Percentiles rank a stretch among this genome's conserved stretches.
Evolutionary conservation across 1,284 basidiomycete species (phyloP).

Genomic region (Chalciporus sp.): DNA sequence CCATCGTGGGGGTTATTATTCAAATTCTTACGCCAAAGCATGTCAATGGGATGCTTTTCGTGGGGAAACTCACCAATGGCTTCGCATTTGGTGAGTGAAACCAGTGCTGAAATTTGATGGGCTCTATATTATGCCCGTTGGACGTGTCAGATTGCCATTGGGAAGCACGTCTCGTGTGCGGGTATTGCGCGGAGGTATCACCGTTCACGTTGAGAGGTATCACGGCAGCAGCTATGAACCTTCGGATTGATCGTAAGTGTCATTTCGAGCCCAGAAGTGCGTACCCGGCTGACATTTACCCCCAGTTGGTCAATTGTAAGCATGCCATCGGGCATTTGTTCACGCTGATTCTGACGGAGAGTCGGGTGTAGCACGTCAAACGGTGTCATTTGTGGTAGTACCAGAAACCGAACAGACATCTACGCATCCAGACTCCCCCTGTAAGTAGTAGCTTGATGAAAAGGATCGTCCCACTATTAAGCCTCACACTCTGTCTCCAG

Average conservation of each 20-base stretch:
- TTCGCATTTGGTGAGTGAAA: slow-evolving; percentile 23
- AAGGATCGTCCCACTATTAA: background rate
- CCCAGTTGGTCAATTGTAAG: slow-evolving; percentile 32
- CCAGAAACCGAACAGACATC: slow-evolving; percentile 20
- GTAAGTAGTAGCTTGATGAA: slow-evolving; percentile 12
- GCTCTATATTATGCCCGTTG: background rate
- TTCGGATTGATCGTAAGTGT: slow-evolving; percentile 30
- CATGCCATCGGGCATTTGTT: background rate
- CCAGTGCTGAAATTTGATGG: background rate
- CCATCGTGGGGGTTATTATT: slow-evolving; percentile 27
- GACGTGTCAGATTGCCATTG: slow-evolving; percentile 4
- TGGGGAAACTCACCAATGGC: slow-evolving; percentile 32
- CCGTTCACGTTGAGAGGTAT: slow-evolving; percentile 31
- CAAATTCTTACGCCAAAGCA: slow-evolving; percentile 31
- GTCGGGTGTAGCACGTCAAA: slow-evolving; percentile 27
- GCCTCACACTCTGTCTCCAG: slow-evolving; percentile 15
- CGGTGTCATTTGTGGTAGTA: slow-evolving; percentile 25
- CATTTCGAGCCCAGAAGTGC: background rate
- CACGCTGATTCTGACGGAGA: background rate
- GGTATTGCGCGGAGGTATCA: slow-evolving; percentile 34
- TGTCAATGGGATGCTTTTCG: slow-evolving; percentile 28
- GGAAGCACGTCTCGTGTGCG: slow-evolving; percentile 32
- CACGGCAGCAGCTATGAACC: slow-evolving; percentile 31
- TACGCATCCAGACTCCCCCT: slow-evolving; percentile 33
- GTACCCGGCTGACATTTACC: background rate